Percentiles rank a stretch among this genome's conserved stretches.
These are phyloP conservation scores for Polytolypa hystricis DNA, from an alignment of 2,329 filamentous ascomycete genomes.

Conservation along the genomic window DNA sequence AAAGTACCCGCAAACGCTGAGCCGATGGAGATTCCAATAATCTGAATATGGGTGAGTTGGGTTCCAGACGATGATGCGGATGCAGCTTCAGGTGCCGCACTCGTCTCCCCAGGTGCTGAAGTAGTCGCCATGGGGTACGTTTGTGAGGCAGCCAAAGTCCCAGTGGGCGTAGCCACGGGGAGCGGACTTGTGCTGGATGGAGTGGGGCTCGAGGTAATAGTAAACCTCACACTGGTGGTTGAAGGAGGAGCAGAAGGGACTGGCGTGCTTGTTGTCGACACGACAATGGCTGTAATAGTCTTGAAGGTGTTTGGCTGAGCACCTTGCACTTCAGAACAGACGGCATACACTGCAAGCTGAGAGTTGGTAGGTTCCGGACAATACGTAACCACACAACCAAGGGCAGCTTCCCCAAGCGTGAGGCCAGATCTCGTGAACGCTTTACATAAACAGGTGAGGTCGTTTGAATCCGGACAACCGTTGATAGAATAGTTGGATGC, in stretches of 20 bases:
- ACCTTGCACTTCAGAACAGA: slow-evolving; percentile 44
- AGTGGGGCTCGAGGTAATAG: neutral
- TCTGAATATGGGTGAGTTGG: neutral
- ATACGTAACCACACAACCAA: slow-evolving; percentile 53
- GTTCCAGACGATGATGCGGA: neutral
- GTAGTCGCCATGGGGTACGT: neutral
- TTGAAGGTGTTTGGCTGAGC: slow-evolving; percentile 50
- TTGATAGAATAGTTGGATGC: slow-evolving; percentile 44
- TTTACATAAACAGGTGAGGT: slow-evolving; percentile 55
- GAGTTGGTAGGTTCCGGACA: slow-evolving; percentile 41
- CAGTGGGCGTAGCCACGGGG: neutral
- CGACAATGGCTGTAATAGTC: slow-evolving; percentile 5
- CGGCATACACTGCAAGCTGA: slow-evolving; percentile 38
- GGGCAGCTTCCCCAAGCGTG: slow-evolving; percentile 59
- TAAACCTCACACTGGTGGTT: slow-evolving; percentile 6
- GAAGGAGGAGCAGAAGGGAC: slow-evolving; percentile 11
- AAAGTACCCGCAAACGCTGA: slow-evolving; percentile 26
- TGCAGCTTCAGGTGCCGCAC: neutral
- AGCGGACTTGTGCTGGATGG: neutral
- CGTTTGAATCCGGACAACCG: slow-evolving; percentile 39
- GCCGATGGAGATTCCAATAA: slow-evolving; percentile 26
- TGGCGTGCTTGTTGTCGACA: slow-evolving; percentile 4
- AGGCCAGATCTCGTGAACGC: slow-evolving; percentile 49
- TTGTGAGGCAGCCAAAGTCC: neutral
- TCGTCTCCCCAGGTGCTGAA: neutral